Evolutionary conservation across 768 basidiomycete genomes (phyloP), one percentile per base, ranked within the genome.

Genomic region (Chiua virens): DNA sequence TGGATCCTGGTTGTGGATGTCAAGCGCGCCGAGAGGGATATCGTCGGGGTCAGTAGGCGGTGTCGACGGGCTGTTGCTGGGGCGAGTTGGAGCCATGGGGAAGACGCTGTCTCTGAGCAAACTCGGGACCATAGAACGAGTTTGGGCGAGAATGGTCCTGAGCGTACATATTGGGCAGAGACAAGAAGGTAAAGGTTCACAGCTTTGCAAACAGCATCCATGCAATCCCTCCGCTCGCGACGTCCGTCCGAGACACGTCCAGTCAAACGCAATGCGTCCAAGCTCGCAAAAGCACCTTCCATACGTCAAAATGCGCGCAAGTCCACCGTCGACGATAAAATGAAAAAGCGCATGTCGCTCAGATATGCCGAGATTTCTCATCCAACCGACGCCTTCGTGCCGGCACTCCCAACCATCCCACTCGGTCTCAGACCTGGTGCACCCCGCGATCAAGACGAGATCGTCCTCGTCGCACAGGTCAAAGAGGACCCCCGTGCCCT

Each of bases 271-370:
- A 44, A 62, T 42, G 54, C 47, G n/a, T 63, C 69, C 2, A 72
- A 62, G 56, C 66, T 71, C 42, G 50, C 66, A 56, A 71, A 68
- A 56, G 6, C 42, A 0, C 49, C 60, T 6, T 53, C 69, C 5
- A 54, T 45, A 9, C 59, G 75, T 59, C 68, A 77, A 55, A 77
- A 79, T 65, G 70, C 70, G 5, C 75, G 78, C 65, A 84, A 64
- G 20, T 71, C 71, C 8, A 53, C 69, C 49, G 78, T 85, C 53
- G 79, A 93, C 68, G 95, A 95, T 79, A 92, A 89, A 74, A 93
- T 97, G 71, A 93, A 92, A 80, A 92, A 92, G 71, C 88, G 95
- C 64, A 87, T 97, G 85, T 94, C 93, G 15, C 89, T 87, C 80
- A 85, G 94, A 66, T 97, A 90, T 80, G 91, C 88, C 35, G 89